phyloP scores from a whole-genome alignment of 1,139 yeast genomes.

The Pichia norvegensis region DNA sequence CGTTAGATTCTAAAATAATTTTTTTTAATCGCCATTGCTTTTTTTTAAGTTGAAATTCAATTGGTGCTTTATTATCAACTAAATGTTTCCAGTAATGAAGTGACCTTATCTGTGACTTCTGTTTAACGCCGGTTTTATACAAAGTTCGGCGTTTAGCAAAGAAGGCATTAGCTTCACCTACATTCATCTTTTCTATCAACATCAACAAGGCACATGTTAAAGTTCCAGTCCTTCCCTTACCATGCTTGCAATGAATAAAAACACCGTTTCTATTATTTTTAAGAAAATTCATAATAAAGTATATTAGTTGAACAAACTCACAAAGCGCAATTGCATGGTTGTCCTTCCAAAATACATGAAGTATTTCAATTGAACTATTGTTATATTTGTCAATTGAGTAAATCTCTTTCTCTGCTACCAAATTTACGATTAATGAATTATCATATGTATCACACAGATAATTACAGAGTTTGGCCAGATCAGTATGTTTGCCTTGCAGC shows the following conservation, averaged over 20 bases:
- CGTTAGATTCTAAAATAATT: not conserved
- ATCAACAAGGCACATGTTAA: constrained; percentile 66
- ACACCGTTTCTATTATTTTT: constrained; percentile 39
- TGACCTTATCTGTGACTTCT: constrained; percentile 61
- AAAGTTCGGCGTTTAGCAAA: constrained; percentile 45
- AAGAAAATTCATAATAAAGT: constrained; percentile 37
- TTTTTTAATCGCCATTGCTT: not conserved
- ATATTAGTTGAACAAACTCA: constrained; percentile 37
- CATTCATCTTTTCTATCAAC: constrained; percentile 32
- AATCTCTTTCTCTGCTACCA: constrained; percentile 4
- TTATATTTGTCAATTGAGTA: not conserved
- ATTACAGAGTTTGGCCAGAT: not conserved
- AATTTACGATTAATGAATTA: constrained; percentile 2
- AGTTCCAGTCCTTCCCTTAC: constrained; percentile 87
- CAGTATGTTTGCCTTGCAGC: not conserved
- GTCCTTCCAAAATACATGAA: constrained; percentile 35
- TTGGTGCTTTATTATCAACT: not conserved
- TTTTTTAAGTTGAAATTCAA: not conserved
- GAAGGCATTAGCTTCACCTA: constrained; percentile 39
- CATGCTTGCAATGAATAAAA: constrained; percentile 81
- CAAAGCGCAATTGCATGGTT: constrained; percentile 69
- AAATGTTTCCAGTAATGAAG: constrained; percentile 41
- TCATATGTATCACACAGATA: not conserved
- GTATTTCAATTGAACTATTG: not conserved
- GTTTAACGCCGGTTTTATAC: constrained; percentile 60